phyloP scores from a whole-genome alignment of 257 asterid species.

The Leonotis leonurus region DNA sequence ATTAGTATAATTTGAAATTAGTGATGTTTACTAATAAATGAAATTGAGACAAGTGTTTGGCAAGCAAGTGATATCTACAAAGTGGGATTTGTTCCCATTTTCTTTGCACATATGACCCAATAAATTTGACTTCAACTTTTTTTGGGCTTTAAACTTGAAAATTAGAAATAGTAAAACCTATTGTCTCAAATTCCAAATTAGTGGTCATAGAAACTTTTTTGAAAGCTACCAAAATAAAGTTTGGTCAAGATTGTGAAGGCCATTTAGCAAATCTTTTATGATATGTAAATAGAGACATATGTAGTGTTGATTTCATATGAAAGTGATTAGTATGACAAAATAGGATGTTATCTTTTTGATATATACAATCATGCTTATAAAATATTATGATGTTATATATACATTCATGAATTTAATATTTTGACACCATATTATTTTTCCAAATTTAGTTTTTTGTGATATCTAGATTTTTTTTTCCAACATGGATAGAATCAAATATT shows the following conservation, averaged over 20 bases:
- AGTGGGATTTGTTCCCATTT: slow-evolving; percentile 14
- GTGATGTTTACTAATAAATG: too few relatives aligned
- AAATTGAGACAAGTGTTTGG: slow-evolving; percentile 15
- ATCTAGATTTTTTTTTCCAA: too few relatives aligned
- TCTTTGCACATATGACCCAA: slow-evolving; percentile 12
- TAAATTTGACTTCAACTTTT: slow-evolving; percentile 6
- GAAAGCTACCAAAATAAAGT: slow-evolving; percentile 8
- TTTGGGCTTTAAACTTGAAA: slow-evolving; percentile 14
- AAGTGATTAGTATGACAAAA: too few relatives aligned
- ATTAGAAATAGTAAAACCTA: neutral
- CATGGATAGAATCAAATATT: too few relatives aligned
- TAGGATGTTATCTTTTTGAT: too few relatives aligned
- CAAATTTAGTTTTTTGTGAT: too few relatives aligned
- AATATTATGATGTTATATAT: too few relatives aligned
- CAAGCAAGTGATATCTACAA: slow-evolving; percentile 11
- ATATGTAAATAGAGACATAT: too few relatives aligned
- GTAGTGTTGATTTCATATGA: too few relatives aligned
- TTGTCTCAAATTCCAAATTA: slow-evolving; percentile 14
- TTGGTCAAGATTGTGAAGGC: slow-evolving; percentile 24
- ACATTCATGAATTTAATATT: too few relatives aligned
- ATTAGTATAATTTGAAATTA: neutral
- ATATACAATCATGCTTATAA: too few relatives aligned
- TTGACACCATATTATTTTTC: too few relatives aligned
- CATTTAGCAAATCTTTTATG: neutral
- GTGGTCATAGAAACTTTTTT: slow-evolving; percentile 15